Conservation (phyloP, 164 flowering plant genomes). For the Chimonanthus praecox region DNA sequence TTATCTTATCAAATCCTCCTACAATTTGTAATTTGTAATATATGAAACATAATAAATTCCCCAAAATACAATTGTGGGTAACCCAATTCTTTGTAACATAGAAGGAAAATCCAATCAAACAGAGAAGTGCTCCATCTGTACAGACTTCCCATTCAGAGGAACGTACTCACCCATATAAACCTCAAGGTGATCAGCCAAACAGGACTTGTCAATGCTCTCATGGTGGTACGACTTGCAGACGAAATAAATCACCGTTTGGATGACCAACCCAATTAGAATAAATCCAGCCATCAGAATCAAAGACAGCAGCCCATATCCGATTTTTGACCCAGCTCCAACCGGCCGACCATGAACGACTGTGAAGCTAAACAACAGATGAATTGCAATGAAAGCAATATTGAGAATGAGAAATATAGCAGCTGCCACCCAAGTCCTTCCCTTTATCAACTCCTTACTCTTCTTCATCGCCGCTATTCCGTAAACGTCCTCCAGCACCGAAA, state of each 20-base stretch:
- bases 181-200: conserved; percentile 47
- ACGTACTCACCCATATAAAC: conserved; percentile 50
- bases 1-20: no score
- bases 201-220: conserved; percentile 52
- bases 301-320: conserved; percentile 19
- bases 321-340: conserved; percentile 4
- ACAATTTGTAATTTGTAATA: no score
- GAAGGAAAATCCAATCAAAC: conserved; percentile 13
- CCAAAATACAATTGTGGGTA: no score
- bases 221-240: conserved; percentile 58
- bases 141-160: conserved; percentile 38
- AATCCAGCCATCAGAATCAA: conserved; percentile 20
- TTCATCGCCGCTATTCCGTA: conserved; percentile 50
- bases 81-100: no score
- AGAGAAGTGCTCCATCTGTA: conserved; percentile 39
- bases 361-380: conserved; percentile 23
- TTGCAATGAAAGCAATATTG: background rate
- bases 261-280: conserved; percentile 28
- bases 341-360: conserved; percentile 22
- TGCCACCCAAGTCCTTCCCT: conserved; percentile 38
- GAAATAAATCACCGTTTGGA: conserved; percentile 44
- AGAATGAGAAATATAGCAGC: conserved; percentile 24
- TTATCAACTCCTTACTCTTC: conserved; percentile 48
- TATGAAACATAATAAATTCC: no score
- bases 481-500: conserved; percentile 51